Conservation (phyloP, 176 grass and related monocot species). For the Bothriochloa decipiens region DNA sequence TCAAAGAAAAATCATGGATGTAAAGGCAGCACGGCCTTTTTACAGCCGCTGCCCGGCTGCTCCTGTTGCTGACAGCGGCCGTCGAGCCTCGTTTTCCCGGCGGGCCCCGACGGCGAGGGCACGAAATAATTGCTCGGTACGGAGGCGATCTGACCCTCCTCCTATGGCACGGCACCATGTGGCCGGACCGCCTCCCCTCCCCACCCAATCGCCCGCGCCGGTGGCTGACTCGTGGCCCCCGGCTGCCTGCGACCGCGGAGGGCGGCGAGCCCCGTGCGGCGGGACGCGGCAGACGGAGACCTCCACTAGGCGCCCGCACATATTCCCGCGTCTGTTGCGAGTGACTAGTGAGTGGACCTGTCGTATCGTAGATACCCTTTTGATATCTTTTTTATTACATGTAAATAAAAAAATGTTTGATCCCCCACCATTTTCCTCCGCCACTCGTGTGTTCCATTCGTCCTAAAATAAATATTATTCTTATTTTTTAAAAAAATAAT, state of each 20-base stretch:
- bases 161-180: conserved; percentile 28
- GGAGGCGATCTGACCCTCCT: not conserved
- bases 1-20: too few species aligned
- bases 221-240: too few species aligned
- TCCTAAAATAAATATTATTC: too few species aligned
- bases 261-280: not conserved
- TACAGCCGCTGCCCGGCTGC: too few species aligned
- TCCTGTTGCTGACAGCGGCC: too few species aligned
- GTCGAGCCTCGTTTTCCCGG: too few species aligned
- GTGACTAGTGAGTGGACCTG: not conserved
- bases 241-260: not conserved
- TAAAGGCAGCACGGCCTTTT: too few species aligned
- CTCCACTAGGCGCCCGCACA: not conserved
- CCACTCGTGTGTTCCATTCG: conserved; percentile 40
- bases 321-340: conserved; percentile 1
- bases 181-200: conserved; percentile 23
- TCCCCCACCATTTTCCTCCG: not conserved
- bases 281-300: not conserved
- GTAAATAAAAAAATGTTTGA: not conserved
- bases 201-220: not conserved
- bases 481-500: too few species aligned
- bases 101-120: too few species aligned
- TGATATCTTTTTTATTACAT: not conserved
- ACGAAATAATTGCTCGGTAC: too few species aligned
- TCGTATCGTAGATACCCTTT: not conserved